A percentile compares a stretch with the other conserved stretches of the same genome.
Conservation (phyloP, 129 eudicot species). For the Flaveria robusta region DNA sequence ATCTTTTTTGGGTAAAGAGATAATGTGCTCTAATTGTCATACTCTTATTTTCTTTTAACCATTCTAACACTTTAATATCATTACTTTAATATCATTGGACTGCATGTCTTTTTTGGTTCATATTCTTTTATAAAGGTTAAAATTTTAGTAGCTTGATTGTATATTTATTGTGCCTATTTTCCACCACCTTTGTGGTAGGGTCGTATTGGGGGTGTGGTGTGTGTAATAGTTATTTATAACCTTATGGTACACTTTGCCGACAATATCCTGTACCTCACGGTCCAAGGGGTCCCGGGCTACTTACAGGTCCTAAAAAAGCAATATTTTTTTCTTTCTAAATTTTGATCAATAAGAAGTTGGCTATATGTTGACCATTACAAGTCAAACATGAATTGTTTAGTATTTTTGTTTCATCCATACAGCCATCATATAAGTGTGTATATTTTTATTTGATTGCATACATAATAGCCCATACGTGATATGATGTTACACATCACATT, state of each 20-base stretch:
- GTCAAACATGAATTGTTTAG: not conserved
- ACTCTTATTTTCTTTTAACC: not conserved
- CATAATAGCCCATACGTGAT: not conserved
- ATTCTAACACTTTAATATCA: no score
- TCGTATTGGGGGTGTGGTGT: not conserved
- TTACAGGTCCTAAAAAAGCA: conserved; percentile 2
- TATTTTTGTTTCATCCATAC: not conserved
- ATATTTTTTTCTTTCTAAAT: not conserved
- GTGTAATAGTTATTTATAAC: not conserved
- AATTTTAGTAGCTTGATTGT: conserved; percentile 3
- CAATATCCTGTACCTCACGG: not conserved
- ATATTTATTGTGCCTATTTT: conserved; percentile 4
- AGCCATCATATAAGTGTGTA: no score
- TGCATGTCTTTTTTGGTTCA: no score
- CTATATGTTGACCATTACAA: not conserved
- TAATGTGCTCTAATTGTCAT: not conserved
- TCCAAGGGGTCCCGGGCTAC: conserved; percentile 9
- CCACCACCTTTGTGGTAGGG: conserved; percentile 22
- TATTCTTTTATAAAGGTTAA: not conserved
- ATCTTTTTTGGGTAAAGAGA: not conserved
- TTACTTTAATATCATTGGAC: no score
- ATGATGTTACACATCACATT: not conserved
- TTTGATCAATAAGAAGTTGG: not conserved
- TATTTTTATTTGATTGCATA: no score
- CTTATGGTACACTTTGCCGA: conserved; percentile 13